A percentile compares a stretch with the other conserved stretches of the same genome.
phyloP scores from a whole-genome alignment of 1,139 yeast species.

The Saccharomyces uvarum region DNA sequence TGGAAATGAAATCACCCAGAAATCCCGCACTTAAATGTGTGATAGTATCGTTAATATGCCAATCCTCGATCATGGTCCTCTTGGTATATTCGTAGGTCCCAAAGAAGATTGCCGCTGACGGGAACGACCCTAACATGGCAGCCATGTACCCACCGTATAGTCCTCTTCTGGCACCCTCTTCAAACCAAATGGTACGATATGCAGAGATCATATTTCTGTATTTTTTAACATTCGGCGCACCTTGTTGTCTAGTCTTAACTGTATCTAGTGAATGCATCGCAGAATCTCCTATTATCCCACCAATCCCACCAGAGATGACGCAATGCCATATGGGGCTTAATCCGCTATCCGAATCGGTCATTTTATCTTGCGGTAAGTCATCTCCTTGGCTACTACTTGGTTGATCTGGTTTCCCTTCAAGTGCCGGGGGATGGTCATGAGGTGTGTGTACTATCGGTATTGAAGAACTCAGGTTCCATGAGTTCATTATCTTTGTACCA shows the following conservation, averaged over 20 bases:
- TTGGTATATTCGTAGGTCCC: slow-evolving; percentile 82
- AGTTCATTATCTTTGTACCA: slow-evolving; percentile 3
- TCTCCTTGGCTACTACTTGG: slow-evolving; percentile 6
- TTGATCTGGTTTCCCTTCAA: slow-evolving; percentile 6
- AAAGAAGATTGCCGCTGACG: slow-evolving; percentile 87
- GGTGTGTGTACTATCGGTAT: slow-evolving; percentile 25
- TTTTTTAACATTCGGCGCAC: slow-evolving; percentile 61
- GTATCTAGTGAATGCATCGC: slow-evolving; percentile 94
- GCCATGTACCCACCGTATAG: slow-evolving; percentile 89
- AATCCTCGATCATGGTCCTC: slow-evolving; percentile 56
- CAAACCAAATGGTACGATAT: slow-evolving; percentile 57
- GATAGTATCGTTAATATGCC: slow-evolving; percentile 66
- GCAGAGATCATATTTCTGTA: slow-evolving; percentile 67
- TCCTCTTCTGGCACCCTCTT: slow-evolving; percentile 82
- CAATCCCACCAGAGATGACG: slow-evolving; percentile 85
- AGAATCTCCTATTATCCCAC: slow-evolving; percentile 90
- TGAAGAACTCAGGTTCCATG: slow-evolving; percentile 27
- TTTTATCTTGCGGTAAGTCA: neutral
- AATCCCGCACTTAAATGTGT: slow-evolving; percentile 82
- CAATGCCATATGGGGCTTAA: slow-evolving; percentile 49
- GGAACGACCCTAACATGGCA: slow-evolving; percentile 84
- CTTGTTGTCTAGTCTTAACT: slow-evolving; percentile 94
- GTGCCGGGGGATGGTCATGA: slow-evolving; percentile 13
- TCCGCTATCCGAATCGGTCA: neutral
- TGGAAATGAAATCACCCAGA: slow-evolving; percentile 82